A percentile compares a stretch with the other conserved stretches of the same genome.
These are phyloP conservation scores for Phylloporus scabripes DNA, from an alignment of 768 basidiomycete species.

Conservation along the genomic window DNA sequence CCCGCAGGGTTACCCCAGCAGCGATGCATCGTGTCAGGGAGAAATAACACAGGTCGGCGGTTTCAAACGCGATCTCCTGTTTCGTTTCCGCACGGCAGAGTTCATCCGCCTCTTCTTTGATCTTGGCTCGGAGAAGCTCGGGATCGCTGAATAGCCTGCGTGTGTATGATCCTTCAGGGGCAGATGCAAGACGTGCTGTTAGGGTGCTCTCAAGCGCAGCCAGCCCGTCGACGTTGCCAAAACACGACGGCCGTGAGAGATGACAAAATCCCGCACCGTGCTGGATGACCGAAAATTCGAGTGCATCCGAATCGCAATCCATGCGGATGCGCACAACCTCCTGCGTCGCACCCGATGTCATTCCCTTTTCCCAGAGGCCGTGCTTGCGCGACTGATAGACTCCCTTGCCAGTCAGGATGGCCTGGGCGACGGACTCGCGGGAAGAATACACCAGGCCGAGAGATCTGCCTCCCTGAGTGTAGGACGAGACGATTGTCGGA, in stretches of 20 bases:
- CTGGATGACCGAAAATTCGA: slow-evolving; percentile 88
- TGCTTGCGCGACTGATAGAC: slow-evolving; percentile 96
- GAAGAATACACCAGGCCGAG: slow-evolving; percentile 98
- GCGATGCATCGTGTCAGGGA: slow-evolving; percentile 79
- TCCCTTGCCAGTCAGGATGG: slow-evolving; percentile 83
- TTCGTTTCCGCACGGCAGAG: slow-evolving; percentile 76
- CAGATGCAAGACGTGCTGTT: slow-evolving; percentile 59
- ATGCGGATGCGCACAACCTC: slow-evolving; percentile 73
- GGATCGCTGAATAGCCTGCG: slow-evolving; percentile 78
- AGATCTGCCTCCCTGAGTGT: slow-evolving; percentile 57
- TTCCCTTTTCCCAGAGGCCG: slow-evolving; percentile 95
- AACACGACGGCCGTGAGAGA: slow-evolving; percentile 81
- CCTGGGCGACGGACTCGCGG: slow-evolving; percentile 73
- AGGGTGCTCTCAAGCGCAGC: slow-evolving; percentile 78
- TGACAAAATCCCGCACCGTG: slow-evolving; percentile 94
- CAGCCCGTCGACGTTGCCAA: slow-evolving; percentile 76
- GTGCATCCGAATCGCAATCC: slow-evolving; percentile 91
- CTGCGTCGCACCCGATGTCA: slow-evolving; percentile 92
- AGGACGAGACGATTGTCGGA: slow-evolving; percentile 83
- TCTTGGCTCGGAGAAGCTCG: slow-evolving; percentile 82
- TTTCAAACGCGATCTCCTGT: slow-evolving; percentile 89
- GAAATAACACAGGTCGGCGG: slow-evolving; percentile 94
- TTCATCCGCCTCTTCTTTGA: slow-evolving; percentile 98
- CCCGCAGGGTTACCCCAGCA: slow-evolving; percentile 73
- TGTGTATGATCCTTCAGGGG: slow-evolving; percentile 92